Evolutionary conservation across 2,329 filamentous ascomycete genomes (phyloP).

Genomic region (Chrysoporthe cubensis): DNA sequence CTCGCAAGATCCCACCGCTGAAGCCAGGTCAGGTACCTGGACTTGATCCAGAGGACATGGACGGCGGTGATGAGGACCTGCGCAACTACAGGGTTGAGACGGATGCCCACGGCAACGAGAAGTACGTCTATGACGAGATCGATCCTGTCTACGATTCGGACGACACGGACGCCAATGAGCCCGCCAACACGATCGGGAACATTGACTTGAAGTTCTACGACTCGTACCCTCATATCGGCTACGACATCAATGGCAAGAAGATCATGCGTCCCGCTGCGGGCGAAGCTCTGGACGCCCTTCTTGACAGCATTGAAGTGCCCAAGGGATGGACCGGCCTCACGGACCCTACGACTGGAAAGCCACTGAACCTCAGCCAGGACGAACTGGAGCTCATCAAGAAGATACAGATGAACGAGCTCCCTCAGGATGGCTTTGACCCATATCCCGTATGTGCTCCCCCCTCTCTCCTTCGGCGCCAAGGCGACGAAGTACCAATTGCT

Average conservation of each 20-base stretch:
- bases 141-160: conserved; percentile 96
- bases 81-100: conserved; percentile 62
- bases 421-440: conserved; percentile 87
- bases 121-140: conserved; percentile 93
- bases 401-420: conserved; percentile 85
- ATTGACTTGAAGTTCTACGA: conserved; percentile 97
- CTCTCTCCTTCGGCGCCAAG: background rate
- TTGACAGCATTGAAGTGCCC: conserved; percentile 95
- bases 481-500: conserved; percentile 23
- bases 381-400: conserved; percentile 88
- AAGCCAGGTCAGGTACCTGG: conserved; percentile 27
- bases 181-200: conserved; percentile 89
- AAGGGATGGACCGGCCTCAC: conserved; percentile 97
- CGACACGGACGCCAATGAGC: conserved; percentile 80
- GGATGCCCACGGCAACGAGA: conserved; percentile 87
- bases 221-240: conserved; percentile 96
- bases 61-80: conserved; percentile 45
- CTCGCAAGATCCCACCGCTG: conserved; percentile 23
- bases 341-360: conserved; percentile 91
- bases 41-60: conserved; percentile 38
- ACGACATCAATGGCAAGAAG: conserved; percentile 98
- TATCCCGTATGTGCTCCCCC: conserved; percentile 68
- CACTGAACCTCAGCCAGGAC: conserved; percentile 82
- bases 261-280: conserved; percentile 95
- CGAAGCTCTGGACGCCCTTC: conserved; percentile 86